phyloP scores from a whole-genome alignment of 208 protist genomes.

The Trypanosoma lewisi region DNA sequence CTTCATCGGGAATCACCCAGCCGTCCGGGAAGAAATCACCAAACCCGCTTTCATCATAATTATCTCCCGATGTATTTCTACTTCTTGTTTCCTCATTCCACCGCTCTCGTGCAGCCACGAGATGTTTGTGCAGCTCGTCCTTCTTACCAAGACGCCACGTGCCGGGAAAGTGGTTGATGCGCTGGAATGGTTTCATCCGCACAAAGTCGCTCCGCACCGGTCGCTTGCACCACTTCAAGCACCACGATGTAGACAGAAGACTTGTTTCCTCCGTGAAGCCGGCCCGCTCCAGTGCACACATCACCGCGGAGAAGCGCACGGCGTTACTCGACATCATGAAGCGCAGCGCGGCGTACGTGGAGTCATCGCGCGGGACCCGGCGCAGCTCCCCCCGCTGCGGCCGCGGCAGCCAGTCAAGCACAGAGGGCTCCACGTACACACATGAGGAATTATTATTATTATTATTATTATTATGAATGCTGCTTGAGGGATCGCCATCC shows the following conservation, averaged over 20 bases:
- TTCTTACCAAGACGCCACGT: slow-evolving; percentile 82
- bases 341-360: slow-evolving; percentile 30
- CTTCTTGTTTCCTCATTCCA: slow-evolving; percentile 10
- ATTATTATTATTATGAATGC: no score
- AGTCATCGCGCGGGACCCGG: slow-evolving; percentile 12
- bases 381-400: background rate
- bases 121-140: slow-evolving; percentile 61
- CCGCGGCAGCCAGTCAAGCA: background rate
- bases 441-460: no score
- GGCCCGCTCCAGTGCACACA: slow-evolving; percentile 43
- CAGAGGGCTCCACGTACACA: slow-evolving; percentile 16
- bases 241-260: slow-evolving; percentile 42
- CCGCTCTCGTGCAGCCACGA: slow-evolving; percentile 33
- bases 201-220: slow-evolving; percentile 56
- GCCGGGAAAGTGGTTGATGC: slow-evolving; percentile 90
- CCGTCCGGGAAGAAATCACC: slow-evolving; percentile 48
- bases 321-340: slow-evolving; percentile 44
- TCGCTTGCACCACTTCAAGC: slow-evolving; percentile 68
- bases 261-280: slow-evolving; percentile 42
- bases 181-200: slow-evolving; percentile 41
- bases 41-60: slow-evolving; percentile 5
- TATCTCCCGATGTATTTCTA: background rate
- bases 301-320: slow-evolving; percentile 58
- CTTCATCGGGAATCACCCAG: slow-evolving; percentile 55
- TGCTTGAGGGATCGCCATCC: slow-evolving; percentile 19